Conservation (phyloP, 2,329 filamentous ascomycete genomes). For the Aaosphaeria arxii region DNA sequence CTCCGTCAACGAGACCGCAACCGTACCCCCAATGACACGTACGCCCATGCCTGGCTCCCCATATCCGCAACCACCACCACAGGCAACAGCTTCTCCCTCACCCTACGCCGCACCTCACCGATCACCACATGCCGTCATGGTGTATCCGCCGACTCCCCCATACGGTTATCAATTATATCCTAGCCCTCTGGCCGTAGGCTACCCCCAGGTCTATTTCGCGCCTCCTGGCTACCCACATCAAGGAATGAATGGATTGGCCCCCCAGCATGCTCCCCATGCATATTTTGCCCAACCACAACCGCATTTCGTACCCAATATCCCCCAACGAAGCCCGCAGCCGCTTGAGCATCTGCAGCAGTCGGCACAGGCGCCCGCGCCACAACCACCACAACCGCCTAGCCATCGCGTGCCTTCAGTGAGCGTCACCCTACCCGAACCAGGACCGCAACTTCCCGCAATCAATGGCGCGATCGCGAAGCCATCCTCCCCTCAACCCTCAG, state of each 20-base stretch:
- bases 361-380: slow-evolving; percentile 43
- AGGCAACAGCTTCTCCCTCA: slow-evolving; percentile 12
- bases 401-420: slow-evolving; percentile 14
- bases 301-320: not conserved
- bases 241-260: not conserved
- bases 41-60: slow-evolving; percentile 62
- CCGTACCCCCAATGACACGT: slow-evolving; percentile 76
- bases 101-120: not conserved
- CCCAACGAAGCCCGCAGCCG: not conserved
- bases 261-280: not conserved
- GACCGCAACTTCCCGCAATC: slow-evolving; percentile 35
- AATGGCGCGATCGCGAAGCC: slow-evolving; percentile 26
- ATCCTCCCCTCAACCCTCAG: slow-evolving; percentile 25
- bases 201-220: not conserved
- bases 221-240: not conserved
- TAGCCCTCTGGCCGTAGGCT: not conserved
- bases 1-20: slow-evolving; percentile 80
- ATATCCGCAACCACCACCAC: slow-evolving; percentile 45
- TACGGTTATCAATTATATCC: not conserved
- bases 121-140: slow-evolving; percentile 9
- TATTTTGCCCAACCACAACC: not conserved
- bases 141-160: not conserved
- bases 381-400: slow-evolving; percentile 37
- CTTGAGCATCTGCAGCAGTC: slow-evolving; percentile 30
- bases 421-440: slow-evolving; percentile 27